phyloP scores from a whole-genome alignment of 2,329 filamentous ascomycete genomes.

The Exophiala alcalophila region DNA sequence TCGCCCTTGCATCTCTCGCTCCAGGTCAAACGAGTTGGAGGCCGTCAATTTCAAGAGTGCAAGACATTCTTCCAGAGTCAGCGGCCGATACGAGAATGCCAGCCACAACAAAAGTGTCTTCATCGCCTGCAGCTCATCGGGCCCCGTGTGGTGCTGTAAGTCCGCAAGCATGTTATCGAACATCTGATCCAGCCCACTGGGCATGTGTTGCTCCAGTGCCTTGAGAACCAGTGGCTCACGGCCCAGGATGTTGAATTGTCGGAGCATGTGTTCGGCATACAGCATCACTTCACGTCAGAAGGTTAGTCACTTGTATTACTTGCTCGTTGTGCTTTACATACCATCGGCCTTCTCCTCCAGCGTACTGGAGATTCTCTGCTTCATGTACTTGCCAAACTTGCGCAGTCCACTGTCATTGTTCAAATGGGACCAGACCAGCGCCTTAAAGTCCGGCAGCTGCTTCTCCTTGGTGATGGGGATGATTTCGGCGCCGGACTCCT shows the following conservation, averaged over 20 bases:
- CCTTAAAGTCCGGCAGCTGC: constrained; percentile 6
- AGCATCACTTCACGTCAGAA: constrained; percentile 5
- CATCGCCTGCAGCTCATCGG: constrained; percentile 6
- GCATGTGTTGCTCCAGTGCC: constrained; percentile 1
- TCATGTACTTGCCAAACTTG: constrained; percentile 11
- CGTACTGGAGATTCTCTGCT: constrained; percentile 9
- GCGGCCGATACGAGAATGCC: constrained; percentile 3
- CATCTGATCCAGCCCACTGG: not conserved
- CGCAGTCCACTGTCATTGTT: constrained; percentile 10
- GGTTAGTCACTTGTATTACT: not conserved
- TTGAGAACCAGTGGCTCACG: constrained; percentile 9
- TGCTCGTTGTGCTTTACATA: constrained; percentile 1
- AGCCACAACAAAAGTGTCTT: constrained; percentile 5
- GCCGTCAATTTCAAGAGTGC: constrained; percentile 1
- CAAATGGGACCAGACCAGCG: constrained; percentile 6
- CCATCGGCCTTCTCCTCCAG: constrained; percentile 8
- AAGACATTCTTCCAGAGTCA: constrained; percentile 6
- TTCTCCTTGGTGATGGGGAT: constrained; percentile 9
- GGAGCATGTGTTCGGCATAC: constrained; percentile 8
- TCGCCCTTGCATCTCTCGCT: constrained; percentile 8
- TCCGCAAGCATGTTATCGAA: constrained; percentile 6
- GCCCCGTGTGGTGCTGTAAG: constrained; percentile 2
- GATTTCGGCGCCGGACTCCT: not conserved
- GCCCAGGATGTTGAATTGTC: constrained; percentile 7
- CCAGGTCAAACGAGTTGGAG: constrained; percentile 6